These are phyloP conservation scores for Geotrichum cucujoidarum DNA, from an alignment of 1,139 yeast genomes.

Conservation along the genomic window DNA sequence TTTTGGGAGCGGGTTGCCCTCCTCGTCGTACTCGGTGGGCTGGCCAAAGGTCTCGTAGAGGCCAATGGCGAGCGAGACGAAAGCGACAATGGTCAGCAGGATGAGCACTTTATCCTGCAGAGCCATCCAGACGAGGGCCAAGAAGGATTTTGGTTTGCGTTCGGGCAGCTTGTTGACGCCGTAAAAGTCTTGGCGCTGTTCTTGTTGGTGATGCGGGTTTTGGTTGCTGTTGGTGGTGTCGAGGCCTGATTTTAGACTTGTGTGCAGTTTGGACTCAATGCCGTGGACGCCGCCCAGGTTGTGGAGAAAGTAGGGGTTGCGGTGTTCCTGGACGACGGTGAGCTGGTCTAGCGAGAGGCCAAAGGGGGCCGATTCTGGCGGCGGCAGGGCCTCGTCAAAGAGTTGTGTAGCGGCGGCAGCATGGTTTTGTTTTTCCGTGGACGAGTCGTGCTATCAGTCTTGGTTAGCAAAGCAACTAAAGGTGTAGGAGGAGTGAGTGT, in stretches of 20 bases:
- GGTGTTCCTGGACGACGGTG: constrained; percentile 38
- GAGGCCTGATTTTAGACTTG: constrained; percentile 6
- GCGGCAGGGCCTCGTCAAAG: constrained; percentile 2
- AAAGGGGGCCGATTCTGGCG: background rate
- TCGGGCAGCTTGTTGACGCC: constrained; percentile 72
- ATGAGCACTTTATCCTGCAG: constrained; percentile 88
- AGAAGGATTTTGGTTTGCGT: constrained; percentile 60
- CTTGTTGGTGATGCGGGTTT: constrained; percentile 29
- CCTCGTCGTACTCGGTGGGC: constrained; percentile 68
- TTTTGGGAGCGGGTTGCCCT: constrained; percentile 67
- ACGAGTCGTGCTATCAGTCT: background rate
- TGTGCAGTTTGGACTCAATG: constrained; percentile 10
- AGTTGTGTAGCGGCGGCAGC: background rate
- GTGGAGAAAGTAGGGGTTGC: constrained; percentile 35
- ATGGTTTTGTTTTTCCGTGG: background rate
- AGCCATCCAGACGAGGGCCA: constrained; percentile 71
- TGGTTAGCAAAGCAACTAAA: background rate
- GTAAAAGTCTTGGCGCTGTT: constrained; percentile 35
- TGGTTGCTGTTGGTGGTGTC: background rate
- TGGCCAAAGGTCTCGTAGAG: constrained; percentile 88
- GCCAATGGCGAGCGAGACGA: constrained; percentile 84
- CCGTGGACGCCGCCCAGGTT: constrained; percentile 31
- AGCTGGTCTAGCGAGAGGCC: constrained; percentile 33
- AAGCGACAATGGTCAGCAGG: constrained; percentile 77
- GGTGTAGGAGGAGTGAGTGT: too few species aligned